Base-by-base conservation (phyloP, 306 rosid genomes). In the Rubus parviflorus region DNA sequence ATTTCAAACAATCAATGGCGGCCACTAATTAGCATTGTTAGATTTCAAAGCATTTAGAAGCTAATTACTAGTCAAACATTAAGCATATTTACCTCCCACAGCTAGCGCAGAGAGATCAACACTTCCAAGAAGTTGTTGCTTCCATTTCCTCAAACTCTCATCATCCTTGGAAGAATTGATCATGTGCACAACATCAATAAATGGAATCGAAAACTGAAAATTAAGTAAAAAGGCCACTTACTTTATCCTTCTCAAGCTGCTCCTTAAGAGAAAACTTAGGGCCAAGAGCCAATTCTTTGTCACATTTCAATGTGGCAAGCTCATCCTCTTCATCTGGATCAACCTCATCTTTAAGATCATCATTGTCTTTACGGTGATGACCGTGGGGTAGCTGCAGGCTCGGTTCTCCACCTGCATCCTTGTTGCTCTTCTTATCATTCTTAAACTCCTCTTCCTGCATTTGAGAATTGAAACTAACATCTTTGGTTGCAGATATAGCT, bases 241-340 rank as follows among this genome's bases (percentile, higher is more conserved):
- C 98, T 83, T 93, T 88, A 77, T 93, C 97, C 80, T 91, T 93
- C 79, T 93, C 98, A 80, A 93, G 91, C 79, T 91, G 98, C 69
- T 93, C 98, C 85, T 90, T 93, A 83, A 93, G 92, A 22, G 96
- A 90, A 76, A 83, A 68, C 48, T 81, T 93, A 86, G 98, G 98
- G n/a, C 98, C 98, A 70, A 90, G 87, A 74, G 77, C 84, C 85
- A 93, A 64, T 35, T 86, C 83, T 71, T 56, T 82, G 57, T 78
- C 81, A 12, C 81, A 82, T 66, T 85, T 83, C 83, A 85, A 74
- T 82, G 85, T 80, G 41, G 82, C 57, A 1, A 58, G 66, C 30
- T 77, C 82, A 11, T 84, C 90, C 25, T 85, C 90, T 19, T 89
- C 96, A 72, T 83, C 87, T 70, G 51, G 65, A 38, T 79, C 90